A percentile compares a stretch with the other conserved stretches of the same genome.
Evolutionary conservation across 805 yeast species (phyloP).

Genomic region (Hanseniaspora occidentalis): DNA sequence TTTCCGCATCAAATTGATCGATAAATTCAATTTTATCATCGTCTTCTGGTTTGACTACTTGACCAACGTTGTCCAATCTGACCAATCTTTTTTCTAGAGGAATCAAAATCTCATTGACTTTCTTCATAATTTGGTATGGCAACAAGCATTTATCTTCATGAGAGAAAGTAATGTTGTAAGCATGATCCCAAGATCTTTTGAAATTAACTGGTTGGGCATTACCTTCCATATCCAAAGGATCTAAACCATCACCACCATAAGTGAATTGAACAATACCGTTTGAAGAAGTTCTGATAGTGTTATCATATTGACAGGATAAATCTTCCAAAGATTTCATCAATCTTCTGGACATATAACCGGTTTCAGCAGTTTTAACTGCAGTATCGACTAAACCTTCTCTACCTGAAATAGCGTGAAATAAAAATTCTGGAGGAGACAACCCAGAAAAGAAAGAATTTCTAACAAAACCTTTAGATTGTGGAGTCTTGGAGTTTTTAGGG

Average conservation of each 20-base stretch:
- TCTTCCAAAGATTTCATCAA: slow-evolving; percentile 97
- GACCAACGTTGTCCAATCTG: slow-evolving; percentile 66
- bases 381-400: slow-evolving; percentile 99
- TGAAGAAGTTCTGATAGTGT: slow-evolving; percentile 87
- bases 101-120: slow-evolving; percentile 40
- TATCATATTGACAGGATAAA: slow-evolving; percentile 83
- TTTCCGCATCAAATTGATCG: slow-evolving; percentile 79
- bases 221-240: slow-evolving; percentile 98
- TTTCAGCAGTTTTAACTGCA: slow-evolving; percentile 98
- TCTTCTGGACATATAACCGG: slow-evolving; percentile 97
- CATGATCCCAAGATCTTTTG: slow-evolving; percentile 88
- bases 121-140: slow-evolving; percentile 56
- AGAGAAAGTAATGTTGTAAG: slow-evolving; percentile 58
- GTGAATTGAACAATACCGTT: slow-evolving; percentile 96
- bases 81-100: slow-evolving; percentile 50
- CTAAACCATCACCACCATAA: slow-evolving; percentile 97
- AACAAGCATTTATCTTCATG: slow-evolving; percentile 40
- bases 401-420: slow-evolving; percentile 98
- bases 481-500: slow-evolving; percentile 89
- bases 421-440: slow-evolving; percentile 88
- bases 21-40: slow-evolving; percentile 45
- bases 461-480: slow-evolving; percentile 96
- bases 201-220: slow-evolving; percentile 95
- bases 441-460: slow-evolving; percentile 93
- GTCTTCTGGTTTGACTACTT: slow-evolving; percentile 32